Evolutionary conservation across 2,329 filamentous ascomycete species (phyloP).

Genomic region (Botrytis cinerea): DNA sequence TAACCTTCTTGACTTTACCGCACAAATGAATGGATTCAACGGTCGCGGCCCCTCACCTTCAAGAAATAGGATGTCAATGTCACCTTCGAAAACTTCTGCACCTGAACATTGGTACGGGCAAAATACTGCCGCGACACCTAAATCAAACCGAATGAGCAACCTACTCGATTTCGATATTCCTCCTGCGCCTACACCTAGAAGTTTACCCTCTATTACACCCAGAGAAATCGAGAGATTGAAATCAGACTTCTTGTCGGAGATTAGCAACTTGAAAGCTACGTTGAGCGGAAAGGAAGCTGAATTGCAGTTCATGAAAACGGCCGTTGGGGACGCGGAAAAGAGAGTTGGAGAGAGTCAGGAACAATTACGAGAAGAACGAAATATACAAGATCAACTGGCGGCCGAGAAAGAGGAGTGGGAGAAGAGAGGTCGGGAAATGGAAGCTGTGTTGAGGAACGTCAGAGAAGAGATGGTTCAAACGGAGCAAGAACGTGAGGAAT

Average conservation of each 20-base stretch:
- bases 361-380: slow-evolving; percentile 75
- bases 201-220: slow-evolving; percentile 85
- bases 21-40: slow-evolving; percentile 64
- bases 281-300: slow-evolving; percentile 93
- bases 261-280: slow-evolving; percentile 90
- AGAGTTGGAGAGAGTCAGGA: slow-evolving; percentile 86
- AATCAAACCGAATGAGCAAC: slow-evolving; percentile 55
- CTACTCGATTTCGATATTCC: slow-evolving; percentile 90
- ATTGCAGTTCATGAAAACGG: slow-evolving; percentile 80
- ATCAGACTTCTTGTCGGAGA: slow-evolving; percentile 86
- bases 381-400: slow-evolving; percentile 68
- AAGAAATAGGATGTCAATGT: slow-evolving; percentile 52
- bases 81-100: slow-evolving; percentile 46
- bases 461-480: slow-evolving; percentile 77
- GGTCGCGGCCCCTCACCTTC: slow-evolving; percentile 51
- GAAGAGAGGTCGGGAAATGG: slow-evolving; percentile 81
- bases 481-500: slow-evolving; percentile 78
- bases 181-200: slow-evolving; percentile 89
- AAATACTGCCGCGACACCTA: slow-evolving; percentile 32
- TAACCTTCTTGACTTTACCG: slow-evolving; percentile 85
- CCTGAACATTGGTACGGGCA: slow-evolving; percentile 31
- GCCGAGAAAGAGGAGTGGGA: slow-evolving; percentile 83
- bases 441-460: slow-evolving; percentile 74
- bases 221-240: slow-evolving; percentile 92
- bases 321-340: slow-evolving; percentile 87